These are phyloP conservation scores for Geosmithia putterillii DNA, from an alignment of 2,329 filamentous ascomycete species.

Conservation along the genomic window DNA sequence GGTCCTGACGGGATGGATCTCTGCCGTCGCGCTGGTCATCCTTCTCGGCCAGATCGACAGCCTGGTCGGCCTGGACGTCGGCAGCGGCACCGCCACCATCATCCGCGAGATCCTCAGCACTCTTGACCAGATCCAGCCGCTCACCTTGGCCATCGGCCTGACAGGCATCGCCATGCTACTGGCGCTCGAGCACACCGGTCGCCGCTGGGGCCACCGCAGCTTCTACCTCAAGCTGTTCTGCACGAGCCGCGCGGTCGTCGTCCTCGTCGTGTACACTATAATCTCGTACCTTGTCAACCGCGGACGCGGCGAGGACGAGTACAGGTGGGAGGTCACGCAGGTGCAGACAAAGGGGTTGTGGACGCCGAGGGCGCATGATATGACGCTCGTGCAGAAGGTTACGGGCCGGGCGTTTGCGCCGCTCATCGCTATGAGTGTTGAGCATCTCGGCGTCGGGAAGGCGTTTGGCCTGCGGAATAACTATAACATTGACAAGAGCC, in stretches of 20 bases:
- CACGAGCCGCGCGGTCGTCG: conserved; percentile 47
- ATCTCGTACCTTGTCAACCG: conserved; percentile 52
- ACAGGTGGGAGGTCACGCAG: conserved; percentile 44
- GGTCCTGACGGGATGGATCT: conserved; percentile 53
- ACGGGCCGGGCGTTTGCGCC: conserved; percentile 43
- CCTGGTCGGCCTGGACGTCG: conserved; percentile 42
- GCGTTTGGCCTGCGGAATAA: conserved; percentile 49
- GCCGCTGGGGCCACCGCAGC: conserved; percentile 45
- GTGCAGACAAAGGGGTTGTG: conserved; percentile 43
- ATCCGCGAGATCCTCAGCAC: conserved; percentile 46
- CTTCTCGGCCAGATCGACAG: conserved; percentile 51
- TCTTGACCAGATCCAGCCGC: conserved; percentile 42
- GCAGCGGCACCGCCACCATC: conserved; percentile 39
- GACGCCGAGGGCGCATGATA: conserved; percentile 32
- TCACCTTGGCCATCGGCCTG: conserved; percentile 47
- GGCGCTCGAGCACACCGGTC: conserved; percentile 43
- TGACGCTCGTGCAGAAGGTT: conserved; percentile 36
- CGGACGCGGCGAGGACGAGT: conserved; percentile 25
- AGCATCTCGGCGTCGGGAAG: conserved; percentile 53
- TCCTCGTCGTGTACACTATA: conserved; percentile 48
- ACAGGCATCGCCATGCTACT: conserved; percentile 42
- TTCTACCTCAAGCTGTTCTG: conserved; percentile 45
- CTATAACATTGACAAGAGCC: conserved; percentile 51
- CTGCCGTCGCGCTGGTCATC: conserved; percentile 53
- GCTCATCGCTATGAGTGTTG: conserved; percentile 47